phyloP scores from a whole-genome alignment of 192 early-diverging fungal genomes.

The Podila verticillata region DNA sequence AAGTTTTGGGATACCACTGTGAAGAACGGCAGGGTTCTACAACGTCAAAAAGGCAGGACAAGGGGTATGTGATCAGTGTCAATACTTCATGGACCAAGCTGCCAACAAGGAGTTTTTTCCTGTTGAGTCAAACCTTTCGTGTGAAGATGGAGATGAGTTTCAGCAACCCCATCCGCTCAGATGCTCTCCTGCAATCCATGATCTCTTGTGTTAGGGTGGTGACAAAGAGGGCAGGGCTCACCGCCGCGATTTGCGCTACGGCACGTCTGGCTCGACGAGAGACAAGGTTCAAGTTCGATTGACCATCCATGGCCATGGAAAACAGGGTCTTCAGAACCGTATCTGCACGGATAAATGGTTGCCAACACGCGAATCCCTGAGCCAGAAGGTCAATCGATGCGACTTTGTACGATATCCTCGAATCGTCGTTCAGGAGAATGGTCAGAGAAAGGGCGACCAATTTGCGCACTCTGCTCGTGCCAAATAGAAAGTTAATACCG shows the following conservation, averaged over 20 bases:
- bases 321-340: slow-evolving; percentile 71
- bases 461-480: slow-evolving; percentile 55
- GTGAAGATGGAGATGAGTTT: slow-evolving; percentile 80
- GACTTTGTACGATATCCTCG: slow-evolving; percentile 58
- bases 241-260: slow-evolving; percentile 74
- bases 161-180: slow-evolving; percentile 67
- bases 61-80: too few relatives aligned
- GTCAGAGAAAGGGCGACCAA: slow-evolving; percentile 75
- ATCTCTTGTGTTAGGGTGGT: slow-evolving; percentile 80
- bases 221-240: slow-evolving; percentile 75
- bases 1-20: slow-evolving; percentile 67
- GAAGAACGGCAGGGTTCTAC: slow-evolving; percentile 75
- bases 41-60: background rate
- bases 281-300: slow-evolving; percentile 43
- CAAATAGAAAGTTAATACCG: background rate
- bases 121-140: slow-evolving; percentile 60
- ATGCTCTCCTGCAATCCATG: slow-evolving; percentile 67
- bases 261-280: slow-evolving; percentile 73
- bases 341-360: slow-evolving; percentile 72
- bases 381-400: slow-evolving; percentile 79
- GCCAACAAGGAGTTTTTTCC: background rate
- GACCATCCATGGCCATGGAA: slow-evolving; percentile 57
- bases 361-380: slow-evolving; percentile 78
- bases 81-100: too few relatives aligned
- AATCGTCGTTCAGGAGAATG: slow-evolving; percentile 68